Evolutionary conservation across 345 rosid species (phyloP).

Genomic region (Aquilaria sinensis): DNA sequence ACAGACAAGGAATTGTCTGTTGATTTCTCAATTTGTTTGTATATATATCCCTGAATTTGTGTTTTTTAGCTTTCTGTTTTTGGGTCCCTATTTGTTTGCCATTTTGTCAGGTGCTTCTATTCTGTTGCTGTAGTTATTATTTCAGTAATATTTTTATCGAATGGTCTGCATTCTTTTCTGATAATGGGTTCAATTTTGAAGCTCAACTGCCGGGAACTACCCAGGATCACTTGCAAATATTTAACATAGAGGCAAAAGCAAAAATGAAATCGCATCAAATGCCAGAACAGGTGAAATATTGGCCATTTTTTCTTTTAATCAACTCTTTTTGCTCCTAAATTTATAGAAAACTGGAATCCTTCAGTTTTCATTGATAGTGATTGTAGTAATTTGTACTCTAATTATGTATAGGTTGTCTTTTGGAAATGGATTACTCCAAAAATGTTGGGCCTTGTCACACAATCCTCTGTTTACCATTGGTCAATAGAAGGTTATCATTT

Average conservation of each 20-base stretch:
- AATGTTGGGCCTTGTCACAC: slow-evolving; percentile 94
- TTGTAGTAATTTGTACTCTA: slow-evolving; percentile 3
- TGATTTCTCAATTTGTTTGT: too few species aligned
- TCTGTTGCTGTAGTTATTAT: too few species aligned
- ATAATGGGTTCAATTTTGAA: slow-evolving; percentile 23
- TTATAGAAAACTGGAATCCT: background rate
- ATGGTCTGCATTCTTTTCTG: background rate
- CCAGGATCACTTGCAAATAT: slow-evolving; percentile 97
- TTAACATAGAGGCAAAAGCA: slow-evolving; percentile 93
- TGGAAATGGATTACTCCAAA: slow-evolving; percentile 98
- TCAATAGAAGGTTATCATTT: slow-evolving; percentile 74
- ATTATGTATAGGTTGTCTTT: slow-evolving; percentile 64
- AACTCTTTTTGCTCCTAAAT: background rate
- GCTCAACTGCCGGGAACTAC: slow-evolving; percentile 96
- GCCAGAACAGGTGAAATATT: slow-evolving; percentile 81
- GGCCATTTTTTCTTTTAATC: slow-evolving; percentile 6
- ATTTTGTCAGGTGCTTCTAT: too few species aligned
- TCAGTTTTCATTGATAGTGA: background rate
- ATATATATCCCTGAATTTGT: too few species aligned
- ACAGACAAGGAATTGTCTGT: too few species aligned
- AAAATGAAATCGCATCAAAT: slow-evolving; percentile 94
- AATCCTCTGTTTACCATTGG: slow-evolving; percentile 92
- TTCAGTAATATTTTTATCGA: too few species aligned
- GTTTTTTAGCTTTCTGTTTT: too few species aligned
- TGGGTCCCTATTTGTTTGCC: too few species aligned